Conservation (phyloP, 2,329 filamentous ascomycete genomes). For the Aspergillus novoparasiticus region DNA sequence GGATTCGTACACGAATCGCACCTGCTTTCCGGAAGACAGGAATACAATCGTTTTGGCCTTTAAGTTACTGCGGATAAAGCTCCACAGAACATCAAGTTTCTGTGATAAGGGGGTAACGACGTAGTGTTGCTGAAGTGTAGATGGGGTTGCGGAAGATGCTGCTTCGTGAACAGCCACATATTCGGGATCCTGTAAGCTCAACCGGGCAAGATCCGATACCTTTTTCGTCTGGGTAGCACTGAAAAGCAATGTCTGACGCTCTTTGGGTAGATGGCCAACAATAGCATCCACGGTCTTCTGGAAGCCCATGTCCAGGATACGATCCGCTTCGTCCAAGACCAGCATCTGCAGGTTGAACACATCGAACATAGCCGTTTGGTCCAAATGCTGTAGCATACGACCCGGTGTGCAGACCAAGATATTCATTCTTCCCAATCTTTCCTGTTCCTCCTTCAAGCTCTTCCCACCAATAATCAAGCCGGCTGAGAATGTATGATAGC, state of each 20-base stretch:
- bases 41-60: slow-evolving; percentile 97
- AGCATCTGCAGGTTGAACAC: slow-evolving; percentile 90
- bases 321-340: slow-evolving; percentile 92
- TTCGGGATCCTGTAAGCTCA: slow-evolving; percentile 87
- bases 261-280: slow-evolving; percentile 82
- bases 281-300: slow-evolving; percentile 88
- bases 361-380: slow-evolving; percentile 88
- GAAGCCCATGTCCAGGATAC: slow-evolving; percentile 98
- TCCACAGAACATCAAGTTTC: slow-evolving; percentile 89
- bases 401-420: slow-evolving; percentile 95
- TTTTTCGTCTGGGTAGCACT: slow-evolving; percentile 95
- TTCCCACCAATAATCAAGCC: slow-evolving; percentile 94
- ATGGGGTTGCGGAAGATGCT: slow-evolving; percentile 76
- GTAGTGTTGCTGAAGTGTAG: slow-evolving; percentile 86
- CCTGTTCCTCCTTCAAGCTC: slow-evolving; percentile 82
- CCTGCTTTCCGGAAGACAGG: slow-evolving; percentile 91
- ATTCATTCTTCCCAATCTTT: slow-evolving; percentile 87
- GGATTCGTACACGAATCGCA: slow-evolving; percentile 91
- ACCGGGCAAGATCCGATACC: slow-evolving; percentile 84
- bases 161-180: slow-evolving; percentile 93
- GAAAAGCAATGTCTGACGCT: slow-evolving; percentile 90
- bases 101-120: slow-evolving; percentile 80
- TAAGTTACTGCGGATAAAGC: slow-evolving; percentile 86
- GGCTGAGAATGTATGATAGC: slow-evolving; percentile 87
- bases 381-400: slow-evolving; percentile 91